phyloP scores from a whole-genome alignment of 2,329 filamentous ascomycete genomes.

The Ophiosphaerella herpotricha region DNA sequence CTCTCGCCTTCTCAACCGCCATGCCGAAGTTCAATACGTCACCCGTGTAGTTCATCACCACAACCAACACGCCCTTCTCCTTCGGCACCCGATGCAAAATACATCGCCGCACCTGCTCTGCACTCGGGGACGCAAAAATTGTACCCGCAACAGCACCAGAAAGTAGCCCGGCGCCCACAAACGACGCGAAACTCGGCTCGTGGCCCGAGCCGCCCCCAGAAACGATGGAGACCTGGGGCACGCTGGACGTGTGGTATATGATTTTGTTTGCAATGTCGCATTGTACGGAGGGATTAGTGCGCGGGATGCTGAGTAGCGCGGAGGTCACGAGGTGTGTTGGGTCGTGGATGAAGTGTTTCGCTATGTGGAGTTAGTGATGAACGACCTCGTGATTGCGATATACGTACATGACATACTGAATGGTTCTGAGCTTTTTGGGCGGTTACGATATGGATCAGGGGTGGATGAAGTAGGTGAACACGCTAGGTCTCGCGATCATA shows the following conservation, averaged over 20 bases:
- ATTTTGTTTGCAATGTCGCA: conserved; percentile 82
- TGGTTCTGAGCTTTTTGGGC: neutral
- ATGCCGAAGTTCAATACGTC: conserved; percentile 86
- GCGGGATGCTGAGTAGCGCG: conserved; percentile 75
- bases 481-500: neutral
- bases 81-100: conserved; percentile 74
- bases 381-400: neutral
- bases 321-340: conserved; percentile 76
- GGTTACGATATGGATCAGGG: neutral
- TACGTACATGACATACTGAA: conserved; percentile 4
- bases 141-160: conserved; percentile 83
- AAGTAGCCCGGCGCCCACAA: conserved; percentile 81
- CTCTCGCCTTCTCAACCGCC: conserved; percentile 88
- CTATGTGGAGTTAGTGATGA: conserved; percentile 20
- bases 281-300: conserved; percentile 82
- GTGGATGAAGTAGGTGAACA: neutral
- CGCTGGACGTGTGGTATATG: conserved; percentile 32
- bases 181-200: conserved; percentile 84
- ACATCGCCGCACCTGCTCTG: conserved; percentile 79
- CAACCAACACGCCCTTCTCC: conserved; percentile 77
- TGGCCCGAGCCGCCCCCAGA: conserved; percentile 90
- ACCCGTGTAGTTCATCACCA: conserved; percentile 90
- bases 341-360: conserved; percentile 89
- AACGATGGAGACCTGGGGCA: conserved; percentile 74
- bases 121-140: conserved; percentile 80